Evolutionary conservation across 345 rosid species (phyloP).

Genomic region (Eucalyptus coolabah): DNA sequence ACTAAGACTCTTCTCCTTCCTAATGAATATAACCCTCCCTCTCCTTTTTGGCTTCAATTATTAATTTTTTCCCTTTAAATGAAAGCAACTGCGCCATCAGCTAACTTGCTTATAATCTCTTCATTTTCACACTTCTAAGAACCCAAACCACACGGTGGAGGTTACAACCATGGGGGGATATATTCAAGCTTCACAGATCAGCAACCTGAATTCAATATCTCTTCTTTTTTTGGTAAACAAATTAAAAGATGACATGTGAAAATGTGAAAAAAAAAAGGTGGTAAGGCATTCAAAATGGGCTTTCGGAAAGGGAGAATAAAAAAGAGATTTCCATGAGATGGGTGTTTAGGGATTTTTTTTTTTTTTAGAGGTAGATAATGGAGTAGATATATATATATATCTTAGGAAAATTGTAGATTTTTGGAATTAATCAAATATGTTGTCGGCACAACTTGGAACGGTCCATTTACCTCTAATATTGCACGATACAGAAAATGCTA

Average conservation of each 20-base stretch:
- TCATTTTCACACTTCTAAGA: not conserved
- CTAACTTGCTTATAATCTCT: not conserved
- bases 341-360: not conserved
- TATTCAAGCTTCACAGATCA: not conserved
- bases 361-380: not conserved
- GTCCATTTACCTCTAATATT: not conserved
- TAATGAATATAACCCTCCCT: not conserved
- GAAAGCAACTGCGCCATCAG: constrained; percentile 16
- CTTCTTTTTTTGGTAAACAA: not conserved
- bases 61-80: constrained; percentile 1
- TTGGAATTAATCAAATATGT: not conserved
- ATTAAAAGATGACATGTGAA: not conserved
- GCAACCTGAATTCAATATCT: not conserved
- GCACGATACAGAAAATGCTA: not conserved
- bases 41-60: not conserved
- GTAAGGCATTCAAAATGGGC: not conserved
- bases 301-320: not conserved
- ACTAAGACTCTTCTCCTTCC: constrained; percentile 9
- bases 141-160: not conserved
- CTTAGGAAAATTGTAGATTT: not conserved
- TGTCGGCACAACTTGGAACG: not conserved
- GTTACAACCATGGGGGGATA: not conserved
- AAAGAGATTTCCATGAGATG: not conserved
- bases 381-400: not conserved
- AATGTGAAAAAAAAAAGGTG: not conserved